Conservation (phyloP, 2,329 filamentous ascomycete species). For the Boeremia exigua region DNA sequence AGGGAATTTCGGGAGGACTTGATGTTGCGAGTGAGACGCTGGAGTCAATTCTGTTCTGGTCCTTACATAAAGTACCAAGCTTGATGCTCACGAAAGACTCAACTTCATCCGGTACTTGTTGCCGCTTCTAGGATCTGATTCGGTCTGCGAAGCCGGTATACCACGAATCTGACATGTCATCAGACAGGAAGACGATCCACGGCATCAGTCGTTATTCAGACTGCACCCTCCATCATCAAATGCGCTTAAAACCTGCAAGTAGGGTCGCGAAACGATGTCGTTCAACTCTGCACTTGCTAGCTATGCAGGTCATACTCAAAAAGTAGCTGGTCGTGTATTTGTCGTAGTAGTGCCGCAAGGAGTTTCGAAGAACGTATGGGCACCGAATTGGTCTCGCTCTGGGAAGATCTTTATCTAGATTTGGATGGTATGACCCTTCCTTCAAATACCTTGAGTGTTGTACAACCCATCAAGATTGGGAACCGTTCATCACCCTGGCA, state of each 20-base stretch:
- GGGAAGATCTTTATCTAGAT: background rate
- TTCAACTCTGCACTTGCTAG: background rate
- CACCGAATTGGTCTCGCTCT: background rate
- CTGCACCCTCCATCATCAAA: background rate
- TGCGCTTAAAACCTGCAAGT: background rate
- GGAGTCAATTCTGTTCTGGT: background rate
- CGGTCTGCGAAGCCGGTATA: background rate
- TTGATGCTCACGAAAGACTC: background rate
- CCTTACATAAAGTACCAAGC: background rate
- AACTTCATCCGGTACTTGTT: background rate
- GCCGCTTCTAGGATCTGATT: background rate
- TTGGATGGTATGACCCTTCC: background rate
- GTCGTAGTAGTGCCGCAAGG: slow-evolving; percentile 8
- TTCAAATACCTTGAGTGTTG: background rate
- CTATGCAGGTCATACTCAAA: background rate
- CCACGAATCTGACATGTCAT: slow-evolving; percentile 1
- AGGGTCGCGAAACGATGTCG: background rate
- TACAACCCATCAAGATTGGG: background rate
- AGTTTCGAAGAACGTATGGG: background rate
- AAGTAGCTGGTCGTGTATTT: background rate
- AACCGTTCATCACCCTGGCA: background rate
- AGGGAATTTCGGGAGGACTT: background rate
- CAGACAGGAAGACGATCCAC: background rate
- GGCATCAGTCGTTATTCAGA: background rate
- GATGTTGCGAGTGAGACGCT: background rate